Conservation (phyloP, 805 yeast species). For the Candida easanensis region DNA sequence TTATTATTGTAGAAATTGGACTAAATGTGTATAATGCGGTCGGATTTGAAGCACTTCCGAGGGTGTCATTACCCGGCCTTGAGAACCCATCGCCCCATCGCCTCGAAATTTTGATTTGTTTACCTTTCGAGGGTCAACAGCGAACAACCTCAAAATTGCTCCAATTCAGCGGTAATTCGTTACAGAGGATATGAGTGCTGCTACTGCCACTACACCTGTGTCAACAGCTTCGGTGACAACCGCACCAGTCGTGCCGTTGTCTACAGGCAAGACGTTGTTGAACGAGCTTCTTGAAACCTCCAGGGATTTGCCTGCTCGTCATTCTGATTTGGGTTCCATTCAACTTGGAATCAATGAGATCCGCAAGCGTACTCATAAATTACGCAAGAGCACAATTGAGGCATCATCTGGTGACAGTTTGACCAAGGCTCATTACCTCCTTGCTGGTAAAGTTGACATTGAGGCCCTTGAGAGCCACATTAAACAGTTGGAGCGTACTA, state of each 20-base stretch:
- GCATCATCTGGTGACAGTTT: constrained; percentile 35
- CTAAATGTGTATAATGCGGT: too few species aligned
- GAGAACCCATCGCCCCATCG: neutral
- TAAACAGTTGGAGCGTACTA: constrained; percentile 34
- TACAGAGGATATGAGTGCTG: neutral
- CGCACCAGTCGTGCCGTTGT: constrained; percentile 10
- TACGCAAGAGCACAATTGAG: constrained; percentile 44
- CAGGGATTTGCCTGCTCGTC: constrained; percentile 62
- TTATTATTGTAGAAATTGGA: too few species aligned
- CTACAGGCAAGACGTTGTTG: constrained; percentile 35
- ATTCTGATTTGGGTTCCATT: constrained; percentile 72
- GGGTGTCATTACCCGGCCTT: constrained; percentile 2
- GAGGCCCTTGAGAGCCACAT: constrained; percentile 74
- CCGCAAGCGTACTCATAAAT: constrained; percentile 58
- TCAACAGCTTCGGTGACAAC: neutral
- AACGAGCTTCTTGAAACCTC: constrained; percentile 79
- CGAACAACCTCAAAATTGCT: neutral
- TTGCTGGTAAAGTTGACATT: constrained; percentile 87
- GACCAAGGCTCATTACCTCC: constrained; percentile 80
- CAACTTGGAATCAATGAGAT: constrained; percentile 80
- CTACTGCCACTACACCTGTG: neutral
- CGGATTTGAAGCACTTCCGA: too few species aligned
- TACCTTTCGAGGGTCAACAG: constrained; percentile 2
- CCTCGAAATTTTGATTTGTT: constrained; percentile 5
- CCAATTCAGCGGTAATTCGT: neutral